phyloP scores from a whole-genome alignment of 257 asterid genomes.

The Capsicum chinense region DNA sequence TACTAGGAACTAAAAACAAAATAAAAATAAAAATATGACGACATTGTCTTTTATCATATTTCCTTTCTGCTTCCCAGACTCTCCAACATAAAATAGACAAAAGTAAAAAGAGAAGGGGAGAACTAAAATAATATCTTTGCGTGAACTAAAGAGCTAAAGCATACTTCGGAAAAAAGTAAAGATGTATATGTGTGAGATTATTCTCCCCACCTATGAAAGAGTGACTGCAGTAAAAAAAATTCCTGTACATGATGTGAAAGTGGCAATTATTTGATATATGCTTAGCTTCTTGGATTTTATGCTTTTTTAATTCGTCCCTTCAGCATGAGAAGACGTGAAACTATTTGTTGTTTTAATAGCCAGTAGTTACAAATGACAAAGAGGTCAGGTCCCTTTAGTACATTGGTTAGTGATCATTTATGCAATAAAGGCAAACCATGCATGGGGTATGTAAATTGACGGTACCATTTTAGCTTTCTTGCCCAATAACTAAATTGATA shows the following conservation, averaged over 20 bases:
- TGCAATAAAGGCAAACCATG: background rate
- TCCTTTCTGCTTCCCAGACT: background rate
- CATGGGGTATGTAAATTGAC: background rate
- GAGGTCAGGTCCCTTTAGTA: background rate
- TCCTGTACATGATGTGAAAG: background rate
- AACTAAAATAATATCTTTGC: background rate
- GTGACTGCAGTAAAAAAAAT: background rate
- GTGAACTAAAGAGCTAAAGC: background rate
- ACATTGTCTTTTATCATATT: background rate
- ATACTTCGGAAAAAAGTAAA: background rate
- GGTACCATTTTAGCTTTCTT: background rate
- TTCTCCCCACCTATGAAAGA: background rate
- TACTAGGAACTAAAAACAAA: background rate
- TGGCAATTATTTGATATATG: background rate
- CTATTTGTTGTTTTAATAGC: background rate
- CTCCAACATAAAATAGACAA: background rate
- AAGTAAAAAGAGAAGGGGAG: background rate
- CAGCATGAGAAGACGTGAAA: background rate
- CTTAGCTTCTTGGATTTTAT: background rate
- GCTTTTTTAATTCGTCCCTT: background rate
- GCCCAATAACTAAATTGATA: background rate
- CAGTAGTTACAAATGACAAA: background rate
- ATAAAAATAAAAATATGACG: background rate
- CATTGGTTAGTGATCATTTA: background rate
- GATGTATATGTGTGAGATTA: background rate